Conservation (phyloP, 805 yeast genomes). For the Candida orba region DNA sequence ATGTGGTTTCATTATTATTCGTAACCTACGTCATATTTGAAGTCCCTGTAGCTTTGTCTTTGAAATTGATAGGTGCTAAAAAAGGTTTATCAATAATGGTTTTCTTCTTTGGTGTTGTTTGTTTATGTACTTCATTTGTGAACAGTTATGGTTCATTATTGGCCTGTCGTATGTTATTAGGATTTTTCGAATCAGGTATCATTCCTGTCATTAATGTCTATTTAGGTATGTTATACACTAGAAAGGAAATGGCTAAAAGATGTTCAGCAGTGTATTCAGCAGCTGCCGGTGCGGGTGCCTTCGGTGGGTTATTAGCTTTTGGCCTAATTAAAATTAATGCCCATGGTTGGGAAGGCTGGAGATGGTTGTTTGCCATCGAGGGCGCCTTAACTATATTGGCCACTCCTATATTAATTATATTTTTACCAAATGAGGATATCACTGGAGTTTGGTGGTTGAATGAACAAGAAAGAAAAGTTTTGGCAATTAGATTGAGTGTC, state of each 20-base stretch:
- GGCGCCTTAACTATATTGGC: slow-evolving; percentile 36
- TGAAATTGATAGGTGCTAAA: slow-evolving; percentile 32
- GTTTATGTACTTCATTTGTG: slow-evolving; percentile 37
- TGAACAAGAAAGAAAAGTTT: slow-evolving; percentile 31
- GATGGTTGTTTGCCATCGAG: slow-evolving; percentile 45
- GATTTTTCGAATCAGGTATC: slow-evolving; percentile 45
- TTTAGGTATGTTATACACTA: slow-evolving; percentile 39
- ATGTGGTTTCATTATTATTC: slow-evolving; percentile 38
- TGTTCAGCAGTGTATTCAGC: slow-evolving; percentile 25
- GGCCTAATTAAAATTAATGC: slow-evolving; percentile 38
- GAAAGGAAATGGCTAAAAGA: slow-evolving; percentile 41
- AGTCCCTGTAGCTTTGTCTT: slow-evolving; percentile 31
- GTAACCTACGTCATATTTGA: slow-evolving; percentile 36
- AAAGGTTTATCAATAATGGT: slow-evolving; percentile 27
- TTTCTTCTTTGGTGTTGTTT: slow-evolving; percentile 32
- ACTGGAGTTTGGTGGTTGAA: slow-evolving; percentile 33
- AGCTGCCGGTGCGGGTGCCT: slow-evolving; percentile 35
- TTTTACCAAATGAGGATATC: slow-evolving; percentile 33
- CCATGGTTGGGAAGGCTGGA: slow-evolving; percentile 37
- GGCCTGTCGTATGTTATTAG: slow-evolving; percentile 42
- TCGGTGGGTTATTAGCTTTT: slow-evolving; percentile 47
- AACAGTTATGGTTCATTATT: slow-evolving; percentile 35
- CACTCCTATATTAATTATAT: slow-evolving; percentile 27
- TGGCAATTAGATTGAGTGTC: slow-evolving; percentile 28
- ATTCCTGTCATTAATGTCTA: slow-evolving; percentile 43